Base-by-base conservation (phyloP, 176 grass and related monocot genomes). In the Canna indica region DNA sequence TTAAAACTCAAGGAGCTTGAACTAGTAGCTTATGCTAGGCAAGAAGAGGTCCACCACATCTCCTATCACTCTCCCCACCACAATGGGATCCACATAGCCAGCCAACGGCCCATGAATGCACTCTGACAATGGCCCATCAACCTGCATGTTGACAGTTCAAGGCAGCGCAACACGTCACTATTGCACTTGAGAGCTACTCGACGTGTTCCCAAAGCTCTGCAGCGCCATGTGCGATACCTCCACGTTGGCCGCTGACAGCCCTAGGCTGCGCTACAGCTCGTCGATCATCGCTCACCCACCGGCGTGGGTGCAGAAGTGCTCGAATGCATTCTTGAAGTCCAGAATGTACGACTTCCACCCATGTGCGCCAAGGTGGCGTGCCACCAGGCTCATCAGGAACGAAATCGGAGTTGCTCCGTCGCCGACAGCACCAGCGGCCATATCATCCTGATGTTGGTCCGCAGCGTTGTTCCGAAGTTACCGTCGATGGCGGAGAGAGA, bases 231-330 rank as follows among this genome's bases (percentile, higher is more conserved):
- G 70, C 1, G 70, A 72, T 10, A 48, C 48, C 70, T 72, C 70
- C 9, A 72, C 70, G 70, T 72, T 46, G 47, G 20, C 70, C 1
- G 31, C 50, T 1, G 70, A 72, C 48, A 72, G 48, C 8, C n/a
- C 20, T 32, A 72, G 50, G 70, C 31, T 72, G 30, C 33, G 50
- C 34, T 72, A 48, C 20, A 96, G 85, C 83, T 96, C 91, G 80
- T 97, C 93, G 71, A 97, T 97, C 1, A 96, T 88, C 0, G 91
- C 91, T 0, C 88, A 61, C 0, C 91, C 91, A 0, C 91, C 91
- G 0, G 91, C 91, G 79, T 96, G 91, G 70, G 91, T 88, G 85
- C 91, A 96, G 78, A 96, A 96, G 82, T 96, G 91, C 64, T 96
- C 91, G 78, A 96, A 96, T 24, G 91, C 91, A 38, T 17, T 38